These are phyloP conservation scores for Oemleria cerasiformis DNA, from an alignment of 306 rosid genomes.

Conservation along the genomic window DNA sequence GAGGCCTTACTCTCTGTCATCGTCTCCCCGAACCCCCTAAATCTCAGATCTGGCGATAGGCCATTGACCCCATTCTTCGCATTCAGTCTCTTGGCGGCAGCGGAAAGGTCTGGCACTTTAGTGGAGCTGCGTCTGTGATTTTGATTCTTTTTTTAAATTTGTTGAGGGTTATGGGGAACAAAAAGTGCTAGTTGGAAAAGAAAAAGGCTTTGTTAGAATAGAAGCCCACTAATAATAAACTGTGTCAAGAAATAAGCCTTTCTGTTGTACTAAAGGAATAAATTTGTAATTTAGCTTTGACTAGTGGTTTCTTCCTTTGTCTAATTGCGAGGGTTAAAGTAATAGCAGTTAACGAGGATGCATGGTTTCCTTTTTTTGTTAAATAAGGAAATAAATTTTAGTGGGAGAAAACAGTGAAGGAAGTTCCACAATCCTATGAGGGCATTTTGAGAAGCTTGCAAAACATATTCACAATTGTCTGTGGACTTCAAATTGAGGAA, in stretches of 20 bases:
- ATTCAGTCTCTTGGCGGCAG: too few species aligned
- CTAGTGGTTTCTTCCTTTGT: background rate
- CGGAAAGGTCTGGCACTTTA: background rate
- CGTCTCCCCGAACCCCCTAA: background rate
- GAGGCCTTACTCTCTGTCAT: background rate
- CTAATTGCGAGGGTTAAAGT: background rate
- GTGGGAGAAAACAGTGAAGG: too few species aligned
- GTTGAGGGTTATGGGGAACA: background rate
- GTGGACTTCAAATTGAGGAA: too few species aligned
- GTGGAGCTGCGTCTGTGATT: background rate
- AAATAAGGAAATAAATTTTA: too few species aligned
- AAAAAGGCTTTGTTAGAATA: background rate
- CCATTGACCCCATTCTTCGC: background rate
- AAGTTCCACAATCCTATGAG: too few species aligned
- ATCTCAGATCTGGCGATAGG: background rate
- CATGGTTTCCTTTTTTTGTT: too few species aligned
- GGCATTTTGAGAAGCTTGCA: too few species aligned
- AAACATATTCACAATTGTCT: too few species aligned
- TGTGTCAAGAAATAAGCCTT: background rate
- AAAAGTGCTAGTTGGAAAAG: background rate
- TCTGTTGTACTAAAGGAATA: background rate
- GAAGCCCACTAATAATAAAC: background rate
- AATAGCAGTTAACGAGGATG: background rate
- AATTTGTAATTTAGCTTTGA: background rate
- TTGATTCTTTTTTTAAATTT: too few species aligned